These are phyloP conservation scores for Candida tetrigidarum DNA, from an alignment of 1,139 yeast genomes.

Conservation along the genomic window DNA sequence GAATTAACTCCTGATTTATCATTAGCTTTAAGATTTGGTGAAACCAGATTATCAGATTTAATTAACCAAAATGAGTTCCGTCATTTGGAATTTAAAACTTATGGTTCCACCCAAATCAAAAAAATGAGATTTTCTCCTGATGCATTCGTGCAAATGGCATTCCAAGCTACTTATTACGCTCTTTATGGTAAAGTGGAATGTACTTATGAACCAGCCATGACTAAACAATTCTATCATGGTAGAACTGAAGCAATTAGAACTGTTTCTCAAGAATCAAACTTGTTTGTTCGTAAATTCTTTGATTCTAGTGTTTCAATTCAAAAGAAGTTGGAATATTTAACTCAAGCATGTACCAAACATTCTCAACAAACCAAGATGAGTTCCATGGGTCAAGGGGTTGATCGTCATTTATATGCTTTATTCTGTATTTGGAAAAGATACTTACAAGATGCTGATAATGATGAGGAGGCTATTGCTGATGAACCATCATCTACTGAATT, in stretches of 20 bases:
- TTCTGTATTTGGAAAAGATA: slow-evolving; percentile 89
- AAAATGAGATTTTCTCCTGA: slow-evolving; percentile 91
- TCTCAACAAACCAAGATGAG: slow-evolving; percentile 69
- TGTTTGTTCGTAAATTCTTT: slow-evolving; percentile 84
- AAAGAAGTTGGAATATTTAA: slow-evolving; percentile 63
- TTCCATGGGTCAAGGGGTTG: slow-evolving; percentile 83
- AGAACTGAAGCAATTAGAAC: slow-evolving; percentile 92
- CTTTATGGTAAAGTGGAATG: slow-evolving; percentile 92
- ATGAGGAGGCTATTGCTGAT: slow-evolving; percentile 11
- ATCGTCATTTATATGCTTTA: slow-evolving; percentile 85
- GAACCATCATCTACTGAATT: slow-evolving; percentile 8
- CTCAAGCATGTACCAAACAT: slow-evolving; percentile 74
- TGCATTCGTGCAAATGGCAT: slow-evolving; percentile 93
- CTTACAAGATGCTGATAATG: slow-evolving; percentile 39
- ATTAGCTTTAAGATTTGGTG: slow-evolving; percentile 85
- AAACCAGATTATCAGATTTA: slow-evolving; percentile 83
- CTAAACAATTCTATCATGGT: slow-evolving; percentile 84
- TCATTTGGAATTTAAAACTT: slow-evolving; percentile 73
- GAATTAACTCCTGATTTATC: slow-evolving; percentile 76
- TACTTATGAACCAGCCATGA: slow-evolving; percentile 97
- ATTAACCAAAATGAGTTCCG: slow-evolving; percentile 90
- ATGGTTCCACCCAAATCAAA: slow-evolving; percentile 80
- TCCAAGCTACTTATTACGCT: slow-evolving; percentile 92
- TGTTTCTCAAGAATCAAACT: slow-evolving; percentile 78
- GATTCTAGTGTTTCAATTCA: slow-evolving; percentile 63